Base-by-base conservation (phyloP, 305 asterid genomes). In the Rubia balearica region DNA sequence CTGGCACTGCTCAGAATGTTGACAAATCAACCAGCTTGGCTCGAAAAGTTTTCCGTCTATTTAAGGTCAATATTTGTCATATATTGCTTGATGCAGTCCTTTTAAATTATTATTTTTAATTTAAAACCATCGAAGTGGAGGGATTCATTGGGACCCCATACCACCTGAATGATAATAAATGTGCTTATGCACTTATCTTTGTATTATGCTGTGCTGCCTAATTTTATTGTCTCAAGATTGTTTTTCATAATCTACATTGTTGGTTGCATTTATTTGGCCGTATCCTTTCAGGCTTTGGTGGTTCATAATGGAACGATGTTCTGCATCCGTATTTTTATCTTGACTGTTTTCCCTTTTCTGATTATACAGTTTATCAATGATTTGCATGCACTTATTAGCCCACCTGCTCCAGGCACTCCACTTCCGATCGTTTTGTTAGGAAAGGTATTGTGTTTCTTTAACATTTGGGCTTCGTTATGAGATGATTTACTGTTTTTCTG, bases 31-130 rank as follows among this genome's bases (percentile, higher is more conserved):
- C 97, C 68, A 84, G 89, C 89, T 82, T 91, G 83, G 99, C 99
- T 75, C 89, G 97, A 62, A 94, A 94, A 85, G 95, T 94, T 66
- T 94, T 94, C 74, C 98, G 98, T 41, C 85, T 94, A 85, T 91
- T 89, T 80, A 94, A 94, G 99, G 99, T 90, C 74, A 24, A 79
- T 62, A 17, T 45, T 24, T 76, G 22, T 43, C 67, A 49, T 48
- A 46, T 43, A 56, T 73, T 53, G 59, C 57, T 9, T 53, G 24
- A 53, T 53, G 1, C 59, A 9, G 0, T 8, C 6, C 7, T 53
- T n/a, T 53, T 36, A 36, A 4, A 36, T 4, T 36, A 0, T 36
- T 36, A 0, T 36, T 53, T 49, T 48, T 5, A 49, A 49, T 1
- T 17, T 53, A 53, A n/a, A 53, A 17, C 59, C 24, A 53, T 22